These are phyloP conservation scores for Clarireedia hainanense DNA, from an alignment of 2,329 filamentous ascomycete genomes.

Conservation along the genomic window DNA sequence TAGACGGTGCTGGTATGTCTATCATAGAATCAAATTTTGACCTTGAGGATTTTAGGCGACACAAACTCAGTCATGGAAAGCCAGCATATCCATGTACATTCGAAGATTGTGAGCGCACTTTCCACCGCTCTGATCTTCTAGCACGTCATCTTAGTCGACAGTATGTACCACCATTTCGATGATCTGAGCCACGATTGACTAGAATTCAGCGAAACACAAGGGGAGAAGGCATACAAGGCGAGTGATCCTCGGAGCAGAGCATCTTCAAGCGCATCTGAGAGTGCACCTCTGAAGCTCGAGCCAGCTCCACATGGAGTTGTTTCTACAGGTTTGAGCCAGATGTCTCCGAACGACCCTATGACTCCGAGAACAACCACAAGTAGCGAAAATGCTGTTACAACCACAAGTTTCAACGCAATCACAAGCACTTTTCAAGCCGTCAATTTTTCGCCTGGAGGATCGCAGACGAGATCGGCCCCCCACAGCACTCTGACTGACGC, in stretches of 20 bases:
- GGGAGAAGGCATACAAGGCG: constrained; percentile 32
- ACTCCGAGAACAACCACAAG: constrained; percentile 20
- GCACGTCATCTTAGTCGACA: constrained; percentile 48
- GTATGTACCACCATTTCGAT: constrained; percentile 30
- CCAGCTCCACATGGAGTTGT: not conserved
- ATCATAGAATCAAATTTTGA: not conserved
- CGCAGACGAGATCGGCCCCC: constrained; percentile 17
- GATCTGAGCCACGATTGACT: constrained; percentile 13
- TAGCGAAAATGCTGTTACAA: constrained; percentile 18
- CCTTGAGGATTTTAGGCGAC: constrained; percentile 37
- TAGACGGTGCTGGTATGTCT: not conserved
- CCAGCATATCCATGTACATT: constrained; percentile 44
- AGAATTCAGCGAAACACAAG: constrained; percentile 37
- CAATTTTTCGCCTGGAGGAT: constrained; percentile 15
- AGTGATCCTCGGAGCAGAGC: constrained; percentile 22
- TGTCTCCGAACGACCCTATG: constrained; percentile 17
- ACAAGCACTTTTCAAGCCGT: constrained; percentile 20
- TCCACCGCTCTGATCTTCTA: constrained; percentile 52
- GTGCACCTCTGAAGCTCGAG: constrained; percentile 8
- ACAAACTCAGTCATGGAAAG: constrained; percentile 51
- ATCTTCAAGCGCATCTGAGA: constrained; percentile 24
- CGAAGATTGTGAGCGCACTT: constrained; percentile 47
- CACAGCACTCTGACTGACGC: constrained; percentile 17
- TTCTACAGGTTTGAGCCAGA: constrained; percentile 9
- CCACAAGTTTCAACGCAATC: constrained; percentile 17